These are phyloP conservation scores for Pachyrhizus erosus DNA, from an alignment of 306 rosid species.

Conservation along the genomic window DNA sequence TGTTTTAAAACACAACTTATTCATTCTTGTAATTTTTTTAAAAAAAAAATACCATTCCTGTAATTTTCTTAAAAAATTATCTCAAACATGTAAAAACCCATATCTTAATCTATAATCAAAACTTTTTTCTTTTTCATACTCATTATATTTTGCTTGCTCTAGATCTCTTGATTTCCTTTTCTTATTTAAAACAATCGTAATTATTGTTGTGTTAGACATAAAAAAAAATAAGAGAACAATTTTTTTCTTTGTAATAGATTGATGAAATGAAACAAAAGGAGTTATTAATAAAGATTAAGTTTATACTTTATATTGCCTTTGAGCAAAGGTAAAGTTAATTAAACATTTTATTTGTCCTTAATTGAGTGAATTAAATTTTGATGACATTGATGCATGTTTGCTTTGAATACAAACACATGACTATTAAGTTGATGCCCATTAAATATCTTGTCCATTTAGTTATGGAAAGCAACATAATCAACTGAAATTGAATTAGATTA, in stretches of 20 bases:
- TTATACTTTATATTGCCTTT: background rate
- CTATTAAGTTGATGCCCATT: slow-evolving; percentile 32
- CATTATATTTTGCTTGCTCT: background rate
- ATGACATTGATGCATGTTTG: slow-evolving; percentile 35
- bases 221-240: background rate
- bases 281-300: background rate
- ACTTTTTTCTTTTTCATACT: too few species aligned
- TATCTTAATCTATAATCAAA: too few species aligned
- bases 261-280: background rate
- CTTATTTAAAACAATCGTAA: background rate
- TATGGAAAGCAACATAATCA: slow-evolving; percentile 43
- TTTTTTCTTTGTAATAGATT: background rate
- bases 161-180: background rate
- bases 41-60: too few species aligned
- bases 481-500: slow-evolving; percentile 60
- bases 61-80: too few species aligned
- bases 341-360: background rate
- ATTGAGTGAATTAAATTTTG: background rate
- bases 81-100: too few species aligned
- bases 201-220: background rate
- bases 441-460: slow-evolving; percentile 43
- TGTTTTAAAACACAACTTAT: too few species aligned
- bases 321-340: background rate
- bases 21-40: too few species aligned
- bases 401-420: slow-evolving; percentile 19